Conservation (phyloP, 768 basidiomycete genomes). For the Strobilomyces confusus region DNA sequence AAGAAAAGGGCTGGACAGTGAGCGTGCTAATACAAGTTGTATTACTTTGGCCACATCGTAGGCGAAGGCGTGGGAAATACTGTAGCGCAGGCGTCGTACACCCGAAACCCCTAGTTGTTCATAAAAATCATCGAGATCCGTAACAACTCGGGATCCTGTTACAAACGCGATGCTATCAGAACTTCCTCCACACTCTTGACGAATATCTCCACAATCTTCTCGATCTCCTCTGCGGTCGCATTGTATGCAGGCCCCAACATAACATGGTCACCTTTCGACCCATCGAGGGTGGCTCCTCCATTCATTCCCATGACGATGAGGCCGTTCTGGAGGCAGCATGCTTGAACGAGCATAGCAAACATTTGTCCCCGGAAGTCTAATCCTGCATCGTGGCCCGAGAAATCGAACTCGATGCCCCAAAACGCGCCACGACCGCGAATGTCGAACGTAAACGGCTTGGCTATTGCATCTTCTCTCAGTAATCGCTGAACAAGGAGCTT, state of each 20-base stretch:
- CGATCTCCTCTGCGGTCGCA: conserved; percentile 63
- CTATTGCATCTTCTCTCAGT: conserved; percentile 48
- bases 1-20: conserved; percentile 14
- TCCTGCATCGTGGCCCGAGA: conserved; percentile 41
- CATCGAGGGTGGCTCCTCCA: conserved; percentile 66
- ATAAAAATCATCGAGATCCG: not conserved
- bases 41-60: conserved; percentile 21
- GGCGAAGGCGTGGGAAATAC: conserved; percentile 31
- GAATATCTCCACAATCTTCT: conserved; percentile 61
- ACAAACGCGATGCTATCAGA: conserved; percentile 35
- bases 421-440: conserved; percentile 82
- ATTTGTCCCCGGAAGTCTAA: conserved; percentile 47
- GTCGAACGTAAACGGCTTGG: conserved; percentile 69
- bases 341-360: conserved; percentile 72
- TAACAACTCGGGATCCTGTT: not conserved
- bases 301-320: conserved; percentile 71
- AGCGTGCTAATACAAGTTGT: conserved; percentile 24
- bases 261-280: conserved; percentile 66
- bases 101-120: not conserved
- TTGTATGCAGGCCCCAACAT: conserved; percentile 82
- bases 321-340: conserved; percentile 60
- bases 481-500: conserved; percentile 52
- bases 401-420: conserved; percentile 83
- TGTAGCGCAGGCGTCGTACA: not conserved
- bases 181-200: conserved; percentile 67